Evolutionary conservation across 352 stramenopile species (phyloP).

Genomic region (Peronospora belbahrii): DNA sequence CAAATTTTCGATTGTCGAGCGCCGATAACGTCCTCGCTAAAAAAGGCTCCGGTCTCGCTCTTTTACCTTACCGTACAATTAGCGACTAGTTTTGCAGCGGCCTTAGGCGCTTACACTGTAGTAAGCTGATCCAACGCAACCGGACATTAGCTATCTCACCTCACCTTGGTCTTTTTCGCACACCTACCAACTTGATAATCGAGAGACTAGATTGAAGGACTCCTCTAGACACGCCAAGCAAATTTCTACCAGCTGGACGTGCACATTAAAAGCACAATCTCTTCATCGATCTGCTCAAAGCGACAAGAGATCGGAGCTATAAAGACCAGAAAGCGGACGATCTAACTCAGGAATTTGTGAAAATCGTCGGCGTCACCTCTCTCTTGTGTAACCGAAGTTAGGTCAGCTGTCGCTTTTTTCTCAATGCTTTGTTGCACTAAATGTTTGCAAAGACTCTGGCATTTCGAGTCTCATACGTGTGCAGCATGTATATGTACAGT

Average conservation of each 20-base stretch:
- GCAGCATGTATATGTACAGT: neutral
- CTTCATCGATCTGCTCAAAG: slow-evolving; percentile 11
- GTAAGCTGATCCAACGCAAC: slow-evolving; percentile 7
- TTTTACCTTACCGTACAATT: slow-evolving; percentile 11
- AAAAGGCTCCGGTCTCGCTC: slow-evolving; percentile 1
- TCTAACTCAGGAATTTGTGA: slow-evolving; percentile 6
- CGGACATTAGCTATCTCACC: slow-evolving; percentile 14
- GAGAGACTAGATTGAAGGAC: neutral
- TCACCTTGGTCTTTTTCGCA: slow-evolving; percentile 6
- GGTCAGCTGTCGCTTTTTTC: slow-evolving; percentile 5
- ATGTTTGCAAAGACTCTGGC: neutral
- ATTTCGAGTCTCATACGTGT: neutral
- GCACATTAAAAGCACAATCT: neutral
- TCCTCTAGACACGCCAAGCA: neutral
- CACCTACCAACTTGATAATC: neutral
- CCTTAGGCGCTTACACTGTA: neutral
- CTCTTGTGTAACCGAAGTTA: neutral
- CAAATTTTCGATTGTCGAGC: slow-evolving; percentile 15
- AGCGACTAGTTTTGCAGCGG: slow-evolving; percentile 7
- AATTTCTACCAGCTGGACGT: neutral
- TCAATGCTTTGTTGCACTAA: slow-evolving; percentile 11
- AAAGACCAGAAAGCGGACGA: slow-evolving; percentile 13
- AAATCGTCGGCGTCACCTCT: neutral
- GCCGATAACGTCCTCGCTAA: too few relatives aligned
- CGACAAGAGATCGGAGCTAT: slow-evolving; percentile 10